Conservation (phyloP, 306 rosid genomes). For the Sesbania bispinosa region DNA sequence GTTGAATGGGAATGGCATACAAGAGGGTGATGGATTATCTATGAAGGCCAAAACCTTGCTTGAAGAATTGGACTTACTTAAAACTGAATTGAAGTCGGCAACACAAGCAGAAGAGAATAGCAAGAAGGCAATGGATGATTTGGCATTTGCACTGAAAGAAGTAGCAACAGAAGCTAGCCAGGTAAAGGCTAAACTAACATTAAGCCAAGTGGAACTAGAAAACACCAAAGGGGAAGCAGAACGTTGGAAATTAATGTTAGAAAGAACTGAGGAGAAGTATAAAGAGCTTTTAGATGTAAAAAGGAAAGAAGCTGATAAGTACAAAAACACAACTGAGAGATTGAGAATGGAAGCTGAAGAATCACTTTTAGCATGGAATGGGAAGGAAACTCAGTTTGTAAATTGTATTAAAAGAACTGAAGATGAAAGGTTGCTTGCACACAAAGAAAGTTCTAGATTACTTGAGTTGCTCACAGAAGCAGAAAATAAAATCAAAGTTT, state of each 20-base stretch:
- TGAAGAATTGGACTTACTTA: conserved; percentile 42
- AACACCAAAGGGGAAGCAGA: conserved; percentile 54
- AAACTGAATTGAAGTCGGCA: conserved; percentile 52
- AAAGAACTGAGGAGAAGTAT: conserved; percentile 46
- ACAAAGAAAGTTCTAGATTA: conserved; percentile 39
- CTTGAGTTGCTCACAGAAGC: conserved; percentile 36
- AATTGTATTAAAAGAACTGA: conserved; percentile 67
- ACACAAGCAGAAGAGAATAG: conserved; percentile 66
- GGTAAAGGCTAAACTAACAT: conserved; percentile 43
- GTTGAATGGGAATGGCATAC: background rate
- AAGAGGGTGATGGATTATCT: conserved; percentile 22
- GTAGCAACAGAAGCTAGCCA: conserved; percentile 76
- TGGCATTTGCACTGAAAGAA: conserved; percentile 80
- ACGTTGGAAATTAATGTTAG: conserved; percentile 34
- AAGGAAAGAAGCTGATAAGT: conserved; percentile 58
- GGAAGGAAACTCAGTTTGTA: conserved; percentile 64
- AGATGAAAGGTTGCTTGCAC: conserved; percentile 54
- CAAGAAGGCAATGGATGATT: conserved; percentile 84
- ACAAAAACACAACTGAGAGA: conserved; percentile 61
- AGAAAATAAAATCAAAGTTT: conserved; percentile 30
- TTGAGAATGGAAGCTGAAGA: conserved; percentile 85
- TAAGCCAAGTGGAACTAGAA: conserved; percentile 54
- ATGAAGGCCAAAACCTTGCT: background rate
- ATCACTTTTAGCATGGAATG: conserved; percentile 68
- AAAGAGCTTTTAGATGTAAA: conserved; percentile 42